Evolutionary conservation across 768 basidiomycete species (phyloP).

Genomic region (Pleurotus platypus): DNA sequence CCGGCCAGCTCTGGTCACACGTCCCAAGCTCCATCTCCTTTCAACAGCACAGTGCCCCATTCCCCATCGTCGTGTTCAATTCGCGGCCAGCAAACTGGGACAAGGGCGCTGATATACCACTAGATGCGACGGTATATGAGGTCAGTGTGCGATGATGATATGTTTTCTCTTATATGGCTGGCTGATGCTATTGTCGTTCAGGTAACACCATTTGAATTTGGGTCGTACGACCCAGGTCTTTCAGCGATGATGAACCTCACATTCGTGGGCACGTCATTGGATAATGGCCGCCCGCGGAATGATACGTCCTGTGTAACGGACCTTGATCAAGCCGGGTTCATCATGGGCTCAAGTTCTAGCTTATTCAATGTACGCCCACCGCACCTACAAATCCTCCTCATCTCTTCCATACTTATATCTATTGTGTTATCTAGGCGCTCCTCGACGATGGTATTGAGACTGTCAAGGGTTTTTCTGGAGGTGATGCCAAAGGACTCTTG

Average conservation of each 20-base stretch:
- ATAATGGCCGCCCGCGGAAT: slow-evolving; percentile 51
- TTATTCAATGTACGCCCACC: slow-evolving; percentile 51
- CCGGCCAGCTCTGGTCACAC: slow-evolving; percentile 67
- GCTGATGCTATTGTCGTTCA: slow-evolving; percentile 14
- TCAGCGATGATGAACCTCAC: slow-evolving; percentile 66
- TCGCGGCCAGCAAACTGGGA: slow-evolving; percentile 46
- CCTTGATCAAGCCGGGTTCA: slow-evolving; percentile 72
- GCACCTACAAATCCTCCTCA: neutral
- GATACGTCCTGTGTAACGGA: slow-evolving; percentile 62
- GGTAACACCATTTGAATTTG: slow-evolving; percentile 63
- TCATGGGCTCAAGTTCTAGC: slow-evolving; percentile 73
- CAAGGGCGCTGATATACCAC: slow-evolving; percentile 31
- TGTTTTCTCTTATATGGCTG: neutral
- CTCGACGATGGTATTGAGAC: slow-evolving; percentile 41
- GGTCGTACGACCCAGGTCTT: slow-evolving; percentile 69
- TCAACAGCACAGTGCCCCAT: slow-evolving; percentile 47
- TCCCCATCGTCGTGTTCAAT: slow-evolving; percentile 63
- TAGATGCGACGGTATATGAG: slow-evolving; percentile 53
- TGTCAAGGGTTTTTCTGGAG: slow-evolving; percentile 32
- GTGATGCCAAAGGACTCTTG: slow-evolving; percentile 37
- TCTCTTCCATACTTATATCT: neutral
- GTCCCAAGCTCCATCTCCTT: slow-evolving; percentile 50
- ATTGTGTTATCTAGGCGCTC: slow-evolving; percentile 33
- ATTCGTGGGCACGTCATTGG: slow-evolving; percentile 62
- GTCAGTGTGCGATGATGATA: slow-evolving; percentile 25